Percentiles rank a stretch among this genome's conserved stretches.
phyloP scores from a whole-genome alignment of 805 yeast species.

The Starmerella sirachaensis region DNA sequence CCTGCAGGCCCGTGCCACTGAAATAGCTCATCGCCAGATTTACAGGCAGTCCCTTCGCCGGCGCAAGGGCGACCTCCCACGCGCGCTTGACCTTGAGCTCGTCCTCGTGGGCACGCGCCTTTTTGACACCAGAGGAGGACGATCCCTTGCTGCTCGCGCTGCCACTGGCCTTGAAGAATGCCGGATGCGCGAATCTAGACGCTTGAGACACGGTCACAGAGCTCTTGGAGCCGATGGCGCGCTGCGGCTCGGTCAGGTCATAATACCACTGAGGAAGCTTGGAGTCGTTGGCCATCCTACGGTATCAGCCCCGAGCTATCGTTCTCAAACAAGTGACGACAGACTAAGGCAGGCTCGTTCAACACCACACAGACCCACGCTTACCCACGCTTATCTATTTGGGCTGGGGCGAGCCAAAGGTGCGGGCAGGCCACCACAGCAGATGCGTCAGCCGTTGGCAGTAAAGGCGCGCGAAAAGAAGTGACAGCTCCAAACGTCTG shows the following conservation, averaged over 20 bases:
- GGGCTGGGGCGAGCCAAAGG: no score
- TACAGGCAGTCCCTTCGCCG: slow-evolving; percentile 83
- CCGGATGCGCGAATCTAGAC: slow-evolving; percentile 8
- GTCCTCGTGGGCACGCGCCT: slow-evolving; percentile 19
- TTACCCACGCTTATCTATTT: no score
- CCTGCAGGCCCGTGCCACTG: slow-evolving; percentile 81
- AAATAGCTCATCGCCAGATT: slow-evolving; percentile 80
- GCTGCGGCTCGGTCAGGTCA: slow-evolving; percentile 20
- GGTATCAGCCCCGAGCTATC: no score
- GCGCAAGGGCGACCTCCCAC: slow-evolving; percentile 75
- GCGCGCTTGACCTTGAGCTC: slow-evolving; percentile 43
- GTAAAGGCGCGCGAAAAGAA: no score
- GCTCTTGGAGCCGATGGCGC: slow-evolving; percentile 15
- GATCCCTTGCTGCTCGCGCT: slow-evolving; percentile 4
- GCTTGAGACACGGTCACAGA: slow-evolving; percentile 8
- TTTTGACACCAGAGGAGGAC: slow-evolving; percentile 6
- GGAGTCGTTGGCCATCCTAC: no score
- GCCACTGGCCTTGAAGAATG: slow-evolving; percentile 3
- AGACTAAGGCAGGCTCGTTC: no score
- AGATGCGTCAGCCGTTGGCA: no score
- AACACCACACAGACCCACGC: no score
- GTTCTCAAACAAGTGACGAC: not conserved
- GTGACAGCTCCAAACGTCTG: no score
- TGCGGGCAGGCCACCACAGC: no score
- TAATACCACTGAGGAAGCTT: slow-evolving; percentile 25